Conservation (phyloP, 148 eudicot species). For the Camellia granthamiana region DNA sequence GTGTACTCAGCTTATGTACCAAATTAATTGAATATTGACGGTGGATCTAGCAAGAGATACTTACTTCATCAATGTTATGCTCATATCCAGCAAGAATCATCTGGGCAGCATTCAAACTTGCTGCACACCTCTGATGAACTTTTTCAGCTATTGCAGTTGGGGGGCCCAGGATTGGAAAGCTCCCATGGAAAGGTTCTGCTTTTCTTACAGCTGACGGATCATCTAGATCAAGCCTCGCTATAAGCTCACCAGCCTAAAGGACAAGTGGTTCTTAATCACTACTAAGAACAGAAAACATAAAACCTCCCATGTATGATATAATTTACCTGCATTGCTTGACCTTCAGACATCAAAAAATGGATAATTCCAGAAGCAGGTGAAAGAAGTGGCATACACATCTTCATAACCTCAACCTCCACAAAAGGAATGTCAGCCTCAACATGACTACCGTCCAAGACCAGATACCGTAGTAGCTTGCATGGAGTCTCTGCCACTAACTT, state of each 20-base stretch:
- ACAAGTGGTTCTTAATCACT: slow-evolving; percentile 11
- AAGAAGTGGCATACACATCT: slow-evolving; percentile 99
- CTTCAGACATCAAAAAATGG: slow-evolving; percentile 86
- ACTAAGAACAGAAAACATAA: neutral
- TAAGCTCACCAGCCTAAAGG: slow-evolving; percentile 90
- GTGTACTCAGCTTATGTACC: neutral
- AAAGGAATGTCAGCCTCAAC: slow-evolving; percentile 93
- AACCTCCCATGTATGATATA: too few species aligned
- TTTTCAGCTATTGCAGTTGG: slow-evolving; percentile 95
- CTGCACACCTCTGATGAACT: slow-evolving; percentile 97
- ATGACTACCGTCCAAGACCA: slow-evolving; percentile 83
- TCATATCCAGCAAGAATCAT: slow-evolving; percentile 98
- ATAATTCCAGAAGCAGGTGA: slow-evolving; percentile 92
- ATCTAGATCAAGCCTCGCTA: slow-evolving; percentile 89
- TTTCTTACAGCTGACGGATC: slow-evolving; percentile 99
- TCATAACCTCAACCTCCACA: slow-evolving; percentile 99
- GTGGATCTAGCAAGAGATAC: slow-evolving; percentile 21
- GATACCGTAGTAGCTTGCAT: slow-evolving; percentile 86
- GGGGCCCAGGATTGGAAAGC: slow-evolving; percentile 79
- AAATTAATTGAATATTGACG: neutral
- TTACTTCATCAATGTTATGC: slow-evolving; percentile 90
- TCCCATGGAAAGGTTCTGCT: slow-evolving; percentile 93
- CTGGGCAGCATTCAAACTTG: slow-evolving; percentile 84
- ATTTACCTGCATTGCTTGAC: slow-evolving; percentile 99
- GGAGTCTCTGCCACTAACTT: slow-evolving; percentile 98